phyloP scores from a whole-genome alignment of 2,329 filamentous ascomycete species.

The Grosmannia clavigera region DNA sequence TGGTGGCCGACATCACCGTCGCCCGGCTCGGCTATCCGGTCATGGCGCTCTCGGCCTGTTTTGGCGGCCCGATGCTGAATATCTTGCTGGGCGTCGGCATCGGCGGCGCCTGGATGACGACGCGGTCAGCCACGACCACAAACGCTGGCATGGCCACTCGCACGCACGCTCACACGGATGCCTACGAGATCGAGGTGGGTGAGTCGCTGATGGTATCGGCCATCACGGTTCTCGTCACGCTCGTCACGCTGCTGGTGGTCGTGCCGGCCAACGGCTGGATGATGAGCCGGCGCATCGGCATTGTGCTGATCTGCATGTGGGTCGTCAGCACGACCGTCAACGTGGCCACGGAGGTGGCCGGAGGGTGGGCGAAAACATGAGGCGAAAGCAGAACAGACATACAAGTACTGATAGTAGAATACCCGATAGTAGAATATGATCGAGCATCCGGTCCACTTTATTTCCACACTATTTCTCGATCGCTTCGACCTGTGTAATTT shows the following conservation, averaged over 20 bases:
- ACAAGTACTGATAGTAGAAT: background rate
- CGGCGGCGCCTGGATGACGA: slow-evolving; percentile 76
- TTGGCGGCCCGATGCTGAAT: slow-evolving; percentile 97
- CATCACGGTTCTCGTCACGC: slow-evolving; percentile 67
- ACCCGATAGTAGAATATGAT: background rate
- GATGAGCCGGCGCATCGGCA: slow-evolving; percentile 72
- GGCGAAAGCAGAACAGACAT: background rate
- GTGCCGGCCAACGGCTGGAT: slow-evolving; percentile 82
- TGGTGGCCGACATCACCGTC: slow-evolving; percentile 90
- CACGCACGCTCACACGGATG: slow-evolving; percentile 52
- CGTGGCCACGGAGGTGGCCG: slow-evolving; percentile 63
- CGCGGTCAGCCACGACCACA: slow-evolving; percentile 36
- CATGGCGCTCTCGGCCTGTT: slow-evolving; percentile 88
- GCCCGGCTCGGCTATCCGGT: slow-evolving; percentile 88
- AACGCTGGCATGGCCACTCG: slow-evolving; percentile 28
- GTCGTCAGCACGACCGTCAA: slow-evolving; percentile 67
- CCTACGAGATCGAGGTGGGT: slow-evolving; percentile 74
- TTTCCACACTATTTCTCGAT: too few species aligned
- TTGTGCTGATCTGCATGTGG: slow-evolving; percentile 71
- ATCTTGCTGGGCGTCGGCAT: slow-evolving; percentile 92
- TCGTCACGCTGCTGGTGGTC: slow-evolving; percentile 63
- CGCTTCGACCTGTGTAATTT: too few species aligned
- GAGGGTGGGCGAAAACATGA: slow-evolving; percentile 25
- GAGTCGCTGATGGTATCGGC: slow-evolving; percentile 77
- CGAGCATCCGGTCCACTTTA: background rate